Evolutionary conservation across 202 grass and related monocot genomes (phyloP).

Genomic region (Eragrostis tef): DNA sequence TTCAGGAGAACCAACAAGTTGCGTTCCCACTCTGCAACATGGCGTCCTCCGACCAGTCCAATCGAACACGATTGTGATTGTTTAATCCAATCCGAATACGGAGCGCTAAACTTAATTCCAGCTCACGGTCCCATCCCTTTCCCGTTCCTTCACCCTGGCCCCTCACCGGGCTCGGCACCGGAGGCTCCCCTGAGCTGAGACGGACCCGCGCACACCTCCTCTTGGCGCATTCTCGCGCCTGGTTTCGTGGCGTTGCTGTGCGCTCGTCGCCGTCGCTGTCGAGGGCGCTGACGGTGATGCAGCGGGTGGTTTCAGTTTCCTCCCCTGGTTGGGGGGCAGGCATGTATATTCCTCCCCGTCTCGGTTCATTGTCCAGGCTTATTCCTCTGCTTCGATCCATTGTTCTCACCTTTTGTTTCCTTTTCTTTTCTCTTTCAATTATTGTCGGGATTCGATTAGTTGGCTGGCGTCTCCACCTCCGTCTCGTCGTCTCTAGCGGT

Average conservation of each 20-base stretch:
- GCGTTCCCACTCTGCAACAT: no score
- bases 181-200: not conserved
- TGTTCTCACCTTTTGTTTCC: not conserved
- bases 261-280: conserved; percentile 11
- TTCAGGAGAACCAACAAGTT: no score
- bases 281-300: not conserved
- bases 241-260: not conserved
- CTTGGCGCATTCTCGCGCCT: not conserved
- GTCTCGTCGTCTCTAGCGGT: not conserved
- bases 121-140: not conserved
- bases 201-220: not conserved
- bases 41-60: no score
- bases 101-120: conserved; percentile 14
- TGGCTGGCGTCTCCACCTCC: not conserved
- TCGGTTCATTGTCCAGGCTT: not conserved
- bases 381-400: not conserved
- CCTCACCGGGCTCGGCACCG: no score
- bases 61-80: no score
- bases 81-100: not conserved
- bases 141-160: not conserved
- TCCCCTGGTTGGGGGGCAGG: not conserved
- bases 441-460: not conserved
- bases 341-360: conserved; percentile 20
- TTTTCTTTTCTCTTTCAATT: not conserved
- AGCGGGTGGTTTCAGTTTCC: not conserved